phyloP scores from a whole-genome alignment of 225 moss, liverwort and hornwort genomes.

The Marchantia paleacea region DNA sequence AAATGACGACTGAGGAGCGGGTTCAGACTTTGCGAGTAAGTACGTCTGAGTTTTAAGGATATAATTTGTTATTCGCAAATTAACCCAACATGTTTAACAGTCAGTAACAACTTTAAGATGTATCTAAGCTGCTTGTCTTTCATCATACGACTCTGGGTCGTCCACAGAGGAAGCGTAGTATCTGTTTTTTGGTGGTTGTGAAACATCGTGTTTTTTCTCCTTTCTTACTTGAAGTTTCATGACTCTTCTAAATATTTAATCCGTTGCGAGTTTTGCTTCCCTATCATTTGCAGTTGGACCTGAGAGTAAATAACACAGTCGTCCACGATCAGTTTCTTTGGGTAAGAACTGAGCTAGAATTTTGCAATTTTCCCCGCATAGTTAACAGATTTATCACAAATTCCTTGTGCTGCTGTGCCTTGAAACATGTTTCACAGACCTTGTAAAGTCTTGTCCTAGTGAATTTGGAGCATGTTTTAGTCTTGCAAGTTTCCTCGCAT shows the following conservation, averaged over 20 bases:
- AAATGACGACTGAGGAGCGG: slow-evolving; percentile 53
- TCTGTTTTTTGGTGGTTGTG: neutral
- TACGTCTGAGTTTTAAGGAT: neutral
- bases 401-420: neutral
- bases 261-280: neutral
- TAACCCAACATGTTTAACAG: no score
- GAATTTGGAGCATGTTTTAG: no score
- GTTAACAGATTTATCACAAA: neutral
- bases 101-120: no score
- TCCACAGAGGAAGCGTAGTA: no score
- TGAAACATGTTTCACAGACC: neutral
- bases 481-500: no score
- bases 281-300: slow-evolving; percentile 41
- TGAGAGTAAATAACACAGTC: slow-evolving; percentile 56
- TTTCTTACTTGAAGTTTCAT: neutral
- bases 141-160: no score
- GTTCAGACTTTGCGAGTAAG: slow-evolving; percentile 51
- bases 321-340: slow-evolving; percentile 61
- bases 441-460: no score
- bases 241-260: neutral
- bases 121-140: no score
- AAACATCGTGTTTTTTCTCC: neutral
- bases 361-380: neutral
- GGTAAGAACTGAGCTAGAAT: slow-evolving; percentile 23
- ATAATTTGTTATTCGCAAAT: no score